phyloP scores from a whole-genome alignment of 164 flowering plant species.

The Tetrastigma voinierianum region DNA sequence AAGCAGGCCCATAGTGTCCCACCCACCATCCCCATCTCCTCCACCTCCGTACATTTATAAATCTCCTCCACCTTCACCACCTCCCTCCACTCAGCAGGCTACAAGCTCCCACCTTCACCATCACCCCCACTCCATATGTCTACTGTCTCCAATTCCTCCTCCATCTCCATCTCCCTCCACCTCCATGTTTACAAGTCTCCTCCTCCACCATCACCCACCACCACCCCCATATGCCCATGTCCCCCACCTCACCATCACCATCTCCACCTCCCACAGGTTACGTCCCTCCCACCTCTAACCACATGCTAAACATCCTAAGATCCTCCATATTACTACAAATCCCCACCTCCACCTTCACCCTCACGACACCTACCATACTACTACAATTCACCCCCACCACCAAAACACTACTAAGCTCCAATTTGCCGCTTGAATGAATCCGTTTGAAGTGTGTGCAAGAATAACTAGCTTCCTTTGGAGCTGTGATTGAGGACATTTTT shows the following conservation, averaged over 20 bases:
- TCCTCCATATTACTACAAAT: conserved; percentile 1
- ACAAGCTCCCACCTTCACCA: conserved; percentile 11
- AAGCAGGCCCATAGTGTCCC: too few species aligned
- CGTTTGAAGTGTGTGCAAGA: too few species aligned
- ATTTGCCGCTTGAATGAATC: too few species aligned
- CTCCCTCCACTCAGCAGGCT: not conserved
- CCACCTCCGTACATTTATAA: conserved; percentile 12
- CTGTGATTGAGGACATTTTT: too few species aligned
- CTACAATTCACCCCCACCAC: conserved; percentile 9
- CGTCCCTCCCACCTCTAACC: not conserved
- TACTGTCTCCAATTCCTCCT: not conserved
- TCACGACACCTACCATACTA: conserved; percentile 12
- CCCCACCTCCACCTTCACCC: conserved; percentile 2
- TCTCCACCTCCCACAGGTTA: conserved; percentile 15
- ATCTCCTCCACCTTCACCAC: conserved; percentile 8
- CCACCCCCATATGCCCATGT: conserved; percentile 6
- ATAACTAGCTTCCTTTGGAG: too few species aligned
- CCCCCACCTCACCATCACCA: conserved; percentile 7
- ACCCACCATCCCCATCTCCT: too few species aligned
- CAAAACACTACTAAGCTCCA: not conserved
- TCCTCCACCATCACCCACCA: conserved; percentile 4
- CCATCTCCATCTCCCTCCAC: conserved; percentile 6
- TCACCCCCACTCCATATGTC: not conserved
- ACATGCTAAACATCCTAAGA: too few species aligned
- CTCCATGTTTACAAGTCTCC: conserved; percentile 7